Percentiles rank a stretch among this genome's conserved stretches.
These are phyloP conservation scores for Diaporthe citri DNA, from an alignment of 2,329 filamentous ascomycete species.

Conservation along the genomic window DNA sequence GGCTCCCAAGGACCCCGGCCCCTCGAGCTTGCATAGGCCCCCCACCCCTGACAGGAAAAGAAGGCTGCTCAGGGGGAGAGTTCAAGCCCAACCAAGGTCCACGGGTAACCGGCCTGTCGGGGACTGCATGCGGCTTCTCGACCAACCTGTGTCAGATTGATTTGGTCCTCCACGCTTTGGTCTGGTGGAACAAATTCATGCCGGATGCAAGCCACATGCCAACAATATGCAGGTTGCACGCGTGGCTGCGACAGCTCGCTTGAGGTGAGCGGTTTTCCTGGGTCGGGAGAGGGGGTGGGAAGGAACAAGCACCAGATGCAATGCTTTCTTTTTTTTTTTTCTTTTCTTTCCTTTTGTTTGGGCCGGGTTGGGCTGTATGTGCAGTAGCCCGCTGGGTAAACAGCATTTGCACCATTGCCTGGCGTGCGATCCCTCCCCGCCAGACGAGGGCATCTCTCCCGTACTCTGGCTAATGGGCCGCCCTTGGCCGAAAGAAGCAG, in stretches of 20 bases:
- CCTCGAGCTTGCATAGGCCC: slow-evolving; percentile 12
- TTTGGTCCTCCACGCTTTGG: slow-evolving; percentile 7
- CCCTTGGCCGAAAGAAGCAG: slow-evolving; percentile 25
- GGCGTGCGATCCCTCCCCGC: neutral
- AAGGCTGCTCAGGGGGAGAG: neutral
- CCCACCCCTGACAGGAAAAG: neutral
- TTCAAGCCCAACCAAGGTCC: slow-evolving; percentile 15
- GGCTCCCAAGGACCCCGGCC: slow-evolving; percentile 17
- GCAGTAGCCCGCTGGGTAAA: slow-evolving; percentile 28
- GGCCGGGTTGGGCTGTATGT: slow-evolving; percentile 9
- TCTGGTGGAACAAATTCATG: slow-evolving; percentile 24
- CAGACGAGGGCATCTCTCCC: neutral
- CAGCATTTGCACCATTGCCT: slow-evolving; percentile 3
- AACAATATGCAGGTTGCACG: neutral
- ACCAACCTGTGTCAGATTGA: slow-evolving; percentile 16
- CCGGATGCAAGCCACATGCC: slow-evolving; percentile 29
- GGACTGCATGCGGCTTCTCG: slow-evolving; percentile 21
- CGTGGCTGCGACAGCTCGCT: slow-evolving; percentile 21
- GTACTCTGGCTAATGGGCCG: slow-evolving; percentile 24
- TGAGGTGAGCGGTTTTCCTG: neutral
- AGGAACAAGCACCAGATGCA: slow-evolving; percentile 1
- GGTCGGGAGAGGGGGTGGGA: neutral
- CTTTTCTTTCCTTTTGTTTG: neutral
- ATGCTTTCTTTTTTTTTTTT: neutral
- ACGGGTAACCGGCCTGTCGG: slow-evolving; percentile 28